Base-by-base conservation (phyloP, 768 basidiomycete genomes). In the Ramaria sp. region DNA sequence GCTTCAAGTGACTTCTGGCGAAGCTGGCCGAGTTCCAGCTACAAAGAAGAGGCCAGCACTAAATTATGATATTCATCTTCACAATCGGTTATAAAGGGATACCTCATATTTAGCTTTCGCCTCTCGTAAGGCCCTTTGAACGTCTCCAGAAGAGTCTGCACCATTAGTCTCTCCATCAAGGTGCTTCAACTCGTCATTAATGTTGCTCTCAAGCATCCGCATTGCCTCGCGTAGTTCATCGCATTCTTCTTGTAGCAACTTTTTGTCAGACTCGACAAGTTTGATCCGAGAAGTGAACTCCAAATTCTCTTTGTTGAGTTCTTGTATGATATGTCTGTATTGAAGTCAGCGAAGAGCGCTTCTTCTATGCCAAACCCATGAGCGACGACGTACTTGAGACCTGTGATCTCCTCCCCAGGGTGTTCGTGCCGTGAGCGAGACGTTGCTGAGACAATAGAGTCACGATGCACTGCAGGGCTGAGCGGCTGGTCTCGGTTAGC, bases 221-320 rank as follows among this genome's bases (percentile, higher is more conserved):
- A 55, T 55, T 2, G 53, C 25, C 47, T 62, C 61, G 9, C 60
- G 59, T 12, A 64, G 51, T 18, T 55, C 53, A 13, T 61, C 59
- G 34, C 62, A 74, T 61, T 79, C 81, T 62, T 80, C 79, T 22
- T 65, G 68, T 9, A 70, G 61, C n/a, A 82, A 64, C 59, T 76
- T 76, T 62, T 92, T 91, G 69, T 91, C 89, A 10, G 83, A 78
- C 64, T 83, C 81, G 41, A 93, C 64, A n/a, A 83, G 64, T 61
- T 84, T 82, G 64, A 80, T 81, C 57, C 77, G 77, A 57, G 88
- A 84, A 6, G 75, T 67, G 1, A 77, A 65, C 24, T 74, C 69
- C 2, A 79, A 63, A 61, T 81, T 88, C 67, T 96, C 93, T 61
- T 86, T 85, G 63, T 88, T 87, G 38, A 96, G 73, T 61, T 92